These are phyloP conservation scores for Solanum rostratum DNA, from an alignment of 257 asterid species.

Conservation along the genomic window DNA sequence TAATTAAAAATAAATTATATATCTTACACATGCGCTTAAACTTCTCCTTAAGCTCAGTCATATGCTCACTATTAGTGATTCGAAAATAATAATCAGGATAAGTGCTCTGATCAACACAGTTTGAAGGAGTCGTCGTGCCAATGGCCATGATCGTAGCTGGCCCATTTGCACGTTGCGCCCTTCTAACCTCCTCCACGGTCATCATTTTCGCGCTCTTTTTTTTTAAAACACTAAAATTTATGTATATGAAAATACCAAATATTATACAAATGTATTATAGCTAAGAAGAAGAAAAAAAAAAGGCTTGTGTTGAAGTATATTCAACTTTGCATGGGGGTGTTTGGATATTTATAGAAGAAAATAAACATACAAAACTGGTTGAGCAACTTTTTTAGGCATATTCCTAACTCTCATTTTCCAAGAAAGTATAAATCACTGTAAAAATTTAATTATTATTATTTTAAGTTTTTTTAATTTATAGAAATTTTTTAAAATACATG, in stretches of 20 bases:
- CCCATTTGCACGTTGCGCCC: slow-evolving; percentile 60
- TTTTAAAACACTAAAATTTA: neutral
- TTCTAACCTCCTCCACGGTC: slow-evolving; percentile 51
- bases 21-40: slow-evolving; percentile 77
- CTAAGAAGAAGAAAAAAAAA: neutral
- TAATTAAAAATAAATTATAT: no score
- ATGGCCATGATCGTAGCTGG: slow-evolving; percentile 76
- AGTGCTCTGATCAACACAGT: slow-evolving; percentile 52
- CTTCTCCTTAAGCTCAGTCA: slow-evolving; percentile 47
- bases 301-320: neutral
- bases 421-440: neutral
- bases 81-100: slow-evolving; percentile 62
- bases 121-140: slow-evolving; percentile 55
- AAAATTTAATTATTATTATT: no score
- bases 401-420: neutral
- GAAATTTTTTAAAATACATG: no score
- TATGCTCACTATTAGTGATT: slow-evolving; percentile 58
- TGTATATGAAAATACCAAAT: neutral
- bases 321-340: neutral
- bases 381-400: neutral
- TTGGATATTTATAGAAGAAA: neutral
- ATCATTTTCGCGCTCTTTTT: slow-evolving; percentile 19
- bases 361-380: neutral
- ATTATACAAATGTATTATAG: neutral
- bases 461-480: no score